Evolutionary conservation across 768 basidiomycete genomes (phyloP), one percentile per base, ranked within the genome.

Genomic region (button mushroom (Agaricus bisporus)): DNA sequence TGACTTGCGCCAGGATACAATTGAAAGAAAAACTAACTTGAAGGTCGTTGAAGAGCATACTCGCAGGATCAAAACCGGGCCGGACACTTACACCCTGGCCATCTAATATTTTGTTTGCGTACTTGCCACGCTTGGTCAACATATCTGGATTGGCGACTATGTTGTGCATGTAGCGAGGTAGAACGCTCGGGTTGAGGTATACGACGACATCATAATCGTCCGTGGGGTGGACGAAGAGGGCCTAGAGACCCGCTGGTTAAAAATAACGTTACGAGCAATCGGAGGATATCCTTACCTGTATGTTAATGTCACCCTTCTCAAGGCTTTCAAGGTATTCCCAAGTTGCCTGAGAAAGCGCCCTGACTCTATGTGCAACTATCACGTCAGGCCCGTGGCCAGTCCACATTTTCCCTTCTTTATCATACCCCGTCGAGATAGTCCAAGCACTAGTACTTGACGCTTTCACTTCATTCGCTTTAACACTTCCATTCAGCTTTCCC

Each of bases 151-250:
- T 77, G 0, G 78, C 76, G 4, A 73, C 59, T 14, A 94, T 61
- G 43, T 85, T 83, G 63, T 98, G 91, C 56, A 78, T 69, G 64
- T 92, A 89, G 18, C 91, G 81, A 1, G 91, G 82, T 2, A 92
- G 68, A 2, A 76, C 67, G 12, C 72, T 48, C 0, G 83, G 74
- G 41, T 93, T 76, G 18, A 98, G 77, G 55, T 88, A 79, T 32
- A 98, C 73, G 7, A 97, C 59, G 59, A 98, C 78, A 60, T 97
- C 87, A 63, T 97, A 99, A 61, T 94, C 88, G 2, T 81, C 73
- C 2, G 81, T 79, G 0, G 94, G 89, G 59, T 95, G 91, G 9
- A 80, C 71, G 71, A 98, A 97, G 49, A 98, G 75, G n/a, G 79
- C 72, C 94, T 95, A 59, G 5, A 44, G 46, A 37, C 28, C 17